A percentile compares a stretch with the other conserved stretches of the same genome.
Evolutionary conservation across 345 rosid species (phyloP).

Genomic region (Durio zibethinus): DNA sequence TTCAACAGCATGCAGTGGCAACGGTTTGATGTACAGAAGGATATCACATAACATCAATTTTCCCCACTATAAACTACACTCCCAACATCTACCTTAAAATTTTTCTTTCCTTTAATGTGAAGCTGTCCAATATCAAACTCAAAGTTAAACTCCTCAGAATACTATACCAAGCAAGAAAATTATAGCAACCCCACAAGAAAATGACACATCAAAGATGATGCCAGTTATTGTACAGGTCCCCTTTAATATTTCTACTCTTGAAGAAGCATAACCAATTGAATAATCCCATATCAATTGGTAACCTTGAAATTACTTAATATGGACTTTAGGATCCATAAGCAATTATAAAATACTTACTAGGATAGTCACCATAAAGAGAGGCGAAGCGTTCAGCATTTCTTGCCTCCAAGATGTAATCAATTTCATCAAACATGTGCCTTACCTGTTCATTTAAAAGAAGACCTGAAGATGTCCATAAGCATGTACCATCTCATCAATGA

Average conservation of each 20-base stretch:
- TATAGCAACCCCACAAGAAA: slow-evolving; percentile 3
- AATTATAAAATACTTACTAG: slow-evolving; percentile 40
- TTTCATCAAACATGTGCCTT: slow-evolving; percentile 98
- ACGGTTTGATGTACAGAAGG: not conserved
- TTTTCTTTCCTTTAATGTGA: not conserved
- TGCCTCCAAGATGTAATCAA: slow-evolving; percentile 81
- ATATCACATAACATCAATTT: not conserved
- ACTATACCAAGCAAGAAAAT: not conserved
- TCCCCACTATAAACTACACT: slow-evolving; percentile 5
- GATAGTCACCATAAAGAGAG: slow-evolving; percentile 54
- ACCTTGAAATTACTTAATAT: not conserved
- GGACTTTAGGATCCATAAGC: not conserved
- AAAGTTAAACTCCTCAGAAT: not conserved
- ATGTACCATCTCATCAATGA: slow-evolving; percentile 25
- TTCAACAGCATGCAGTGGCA: not conserved
- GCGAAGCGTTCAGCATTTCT: slow-evolving; percentile 96
- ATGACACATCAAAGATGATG: not conserved
- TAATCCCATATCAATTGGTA: not conserved
- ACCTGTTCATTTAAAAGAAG: slow-evolving; percentile 76
- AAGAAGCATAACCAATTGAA: slow-evolving; percentile 1
- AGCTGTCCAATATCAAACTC: not conserved
- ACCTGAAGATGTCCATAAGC: slow-evolving; percentile 44
- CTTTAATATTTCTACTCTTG: not conserved
- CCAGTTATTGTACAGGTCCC: not conserved
- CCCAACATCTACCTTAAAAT: not conserved